Percentiles rank a stretch among this genome's conserved stretches.
Conservation (phyloP, 768 basidiomycete genomes). For the Rhizopogon rudus region DNA sequence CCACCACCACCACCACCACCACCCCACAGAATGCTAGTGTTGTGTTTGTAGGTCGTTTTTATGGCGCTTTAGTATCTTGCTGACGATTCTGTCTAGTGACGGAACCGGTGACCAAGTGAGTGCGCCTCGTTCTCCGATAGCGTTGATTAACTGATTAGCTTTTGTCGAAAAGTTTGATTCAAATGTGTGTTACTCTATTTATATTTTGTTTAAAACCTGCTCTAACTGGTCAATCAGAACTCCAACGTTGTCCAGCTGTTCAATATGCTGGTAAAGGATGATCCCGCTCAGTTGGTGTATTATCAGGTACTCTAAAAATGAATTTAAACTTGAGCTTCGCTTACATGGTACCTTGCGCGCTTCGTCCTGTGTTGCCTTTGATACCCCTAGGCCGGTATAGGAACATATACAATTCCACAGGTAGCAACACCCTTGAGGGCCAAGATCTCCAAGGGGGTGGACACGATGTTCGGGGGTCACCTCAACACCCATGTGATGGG, state of each 20-base stretch:
- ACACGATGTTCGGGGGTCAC: constrained; percentile 57
- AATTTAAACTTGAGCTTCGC: neutral
- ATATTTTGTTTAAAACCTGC: neutral
- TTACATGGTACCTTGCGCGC: neutral
- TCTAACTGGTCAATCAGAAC: constrained; percentile 38
- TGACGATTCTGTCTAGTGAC: neutral
- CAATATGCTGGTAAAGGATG: constrained; percentile 65
- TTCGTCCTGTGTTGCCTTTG: neutral
- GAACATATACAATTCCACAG: constrained; percentile 62
- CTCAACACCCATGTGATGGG: constrained; percentile 70
- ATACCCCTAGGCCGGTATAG: constrained; percentile 57
- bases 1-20: constrained; percentile 19
- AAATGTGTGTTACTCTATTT: constrained; percentile 40
- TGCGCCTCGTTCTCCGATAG: constrained; percentile 11
- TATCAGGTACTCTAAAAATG: constrained; percentile 49
- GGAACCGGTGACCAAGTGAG: constrained; percentile 33
- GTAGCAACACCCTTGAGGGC: constrained; percentile 55
- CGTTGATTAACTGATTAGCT: constrained; percentile 6
- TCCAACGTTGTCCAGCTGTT: constrained; percentile 70
- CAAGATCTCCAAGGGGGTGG: constrained; percentile 49
- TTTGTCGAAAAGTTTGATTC: constrained; percentile 61
- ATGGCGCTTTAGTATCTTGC: no score
- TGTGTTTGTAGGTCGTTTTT: constrained; percentile 54
- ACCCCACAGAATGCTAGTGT: constrained; percentile 47
- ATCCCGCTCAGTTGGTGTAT: constrained; percentile 55